phyloP scores from a whole-genome alignment of 2,329 filamentous ascomycete genomes.

The Monilinia fructigena region DNA sequence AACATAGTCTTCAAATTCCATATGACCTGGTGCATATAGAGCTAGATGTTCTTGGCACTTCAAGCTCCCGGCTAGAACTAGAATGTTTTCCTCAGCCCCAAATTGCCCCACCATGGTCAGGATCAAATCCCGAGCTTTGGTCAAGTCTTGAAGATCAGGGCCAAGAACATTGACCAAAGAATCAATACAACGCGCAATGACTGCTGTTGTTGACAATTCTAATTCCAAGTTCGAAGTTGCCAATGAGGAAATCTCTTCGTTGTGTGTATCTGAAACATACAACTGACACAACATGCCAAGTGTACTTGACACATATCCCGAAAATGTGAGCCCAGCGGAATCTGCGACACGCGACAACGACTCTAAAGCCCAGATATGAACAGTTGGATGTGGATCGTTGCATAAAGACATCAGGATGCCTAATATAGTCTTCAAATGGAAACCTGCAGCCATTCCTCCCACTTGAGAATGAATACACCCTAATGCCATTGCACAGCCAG shows the following conservation, averaged over 20 bases:
- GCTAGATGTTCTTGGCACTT: constrained; percentile 87
- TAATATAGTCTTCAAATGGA: constrained; percentile 95
- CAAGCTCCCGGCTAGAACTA: constrained; percentile 74
- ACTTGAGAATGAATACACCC: constrained; percentile 94
- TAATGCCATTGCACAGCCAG: constrained; percentile 90
- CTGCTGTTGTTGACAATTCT: constrained; percentile 76
- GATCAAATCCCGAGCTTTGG: constrained; percentile 88
- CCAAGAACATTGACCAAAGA: constrained; percentile 96
- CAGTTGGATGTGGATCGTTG: constrained; percentile 89
- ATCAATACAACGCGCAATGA: constrained; percentile 84
- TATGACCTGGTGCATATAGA: constrained; percentile 83
- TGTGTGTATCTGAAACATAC: constrained; percentile 88
- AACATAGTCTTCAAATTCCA: constrained; percentile 83
- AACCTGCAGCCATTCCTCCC: constrained; percentile 94
- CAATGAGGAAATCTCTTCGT: constrained; percentile 74
- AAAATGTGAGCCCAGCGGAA: constrained; percentile 88
- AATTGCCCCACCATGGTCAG: constrained; percentile 83
- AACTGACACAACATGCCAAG: constrained; percentile 92
- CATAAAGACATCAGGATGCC: constrained; percentile 96
- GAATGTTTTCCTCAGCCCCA: constrained; percentile 67
- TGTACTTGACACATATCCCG: constrained; percentile 83
- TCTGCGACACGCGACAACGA: constrained; percentile 84
- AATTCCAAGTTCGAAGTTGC: constrained; percentile 89
- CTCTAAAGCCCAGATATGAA: constrained; percentile 95
- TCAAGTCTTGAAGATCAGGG: constrained; percentile 88